These are phyloP conservation scores for Sclerotiophoma versabilis DNA, from an alignment of 2,329 filamentous ascomycete species.

Conservation along the genomic window DNA sequence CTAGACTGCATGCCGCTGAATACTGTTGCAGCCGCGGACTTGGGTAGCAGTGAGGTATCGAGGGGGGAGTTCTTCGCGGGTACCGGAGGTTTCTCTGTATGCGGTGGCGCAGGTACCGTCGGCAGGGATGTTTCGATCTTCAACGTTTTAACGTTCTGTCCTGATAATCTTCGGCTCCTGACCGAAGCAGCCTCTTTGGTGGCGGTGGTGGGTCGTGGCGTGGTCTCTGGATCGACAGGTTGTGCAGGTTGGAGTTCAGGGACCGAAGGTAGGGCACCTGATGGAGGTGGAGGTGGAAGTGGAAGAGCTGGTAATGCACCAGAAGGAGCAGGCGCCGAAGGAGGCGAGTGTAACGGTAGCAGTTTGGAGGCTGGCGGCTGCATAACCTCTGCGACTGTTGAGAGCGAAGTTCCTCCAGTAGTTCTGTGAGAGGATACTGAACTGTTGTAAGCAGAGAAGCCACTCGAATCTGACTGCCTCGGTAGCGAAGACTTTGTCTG, in stretches of 20 bases:
- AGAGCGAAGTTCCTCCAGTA: conserved; percentile 71
- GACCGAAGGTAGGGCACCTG: conserved; percentile 38
- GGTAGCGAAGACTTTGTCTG: conserved; percentile 72
- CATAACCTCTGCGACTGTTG: conserved; percentile 73
- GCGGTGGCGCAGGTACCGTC: conserved; percentile 42
- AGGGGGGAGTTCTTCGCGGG: conserved; percentile 43
- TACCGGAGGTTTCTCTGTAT: conserved; percentile 45
- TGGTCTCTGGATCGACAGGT: conserved; percentile 33
- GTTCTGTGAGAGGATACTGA: conserved; percentile 76
- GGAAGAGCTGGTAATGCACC: conserved; percentile 40
- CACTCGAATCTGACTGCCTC: conserved; percentile 82
- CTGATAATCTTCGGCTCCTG: conserved; percentile 78
- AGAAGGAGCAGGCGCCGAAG: conserved; percentile 38
- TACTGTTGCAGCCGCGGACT: conserved; percentile 43
- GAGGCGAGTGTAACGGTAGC: conserved; percentile 36
- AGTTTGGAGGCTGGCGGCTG: conserved; percentile 49
- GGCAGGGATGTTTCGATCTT: conserved; percentile 79
- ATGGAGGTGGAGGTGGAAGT: conserved; percentile 33
- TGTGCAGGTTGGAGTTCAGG: conserved; percentile 39
- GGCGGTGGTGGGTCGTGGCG: conserved; percentile 35
- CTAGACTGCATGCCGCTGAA: conserved; percentile 36
- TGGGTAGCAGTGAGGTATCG: conserved; percentile 44
- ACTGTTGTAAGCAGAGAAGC: conserved; percentile 83
- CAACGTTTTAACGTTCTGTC: conserved; percentile 79
- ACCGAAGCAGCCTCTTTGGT: conserved; percentile 58